Conservation (phyloP, 2,329 filamentous ascomycete species). For the Claviceps africana region DNA sequence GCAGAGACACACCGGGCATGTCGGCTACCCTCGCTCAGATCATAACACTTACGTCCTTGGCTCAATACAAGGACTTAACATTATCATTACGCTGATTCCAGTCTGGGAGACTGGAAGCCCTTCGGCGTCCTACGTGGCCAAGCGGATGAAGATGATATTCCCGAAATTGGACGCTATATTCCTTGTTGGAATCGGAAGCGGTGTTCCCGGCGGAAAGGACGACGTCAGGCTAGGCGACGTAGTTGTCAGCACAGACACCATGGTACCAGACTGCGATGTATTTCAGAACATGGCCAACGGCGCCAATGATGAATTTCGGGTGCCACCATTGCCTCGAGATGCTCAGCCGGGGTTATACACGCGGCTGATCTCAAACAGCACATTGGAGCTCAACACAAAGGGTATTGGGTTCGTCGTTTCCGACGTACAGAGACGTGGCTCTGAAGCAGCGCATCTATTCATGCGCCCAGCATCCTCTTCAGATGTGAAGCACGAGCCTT, state of each 20-base stretch:
- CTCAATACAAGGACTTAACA: slow-evolving; percentile 7
- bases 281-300: background rate
- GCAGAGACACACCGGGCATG: slow-evolving; percentile 11
- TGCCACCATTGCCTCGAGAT: too few relatives aligned
- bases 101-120: slow-evolving; percentile 4
- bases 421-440: background rate
- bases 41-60: slow-evolving; percentile 8
- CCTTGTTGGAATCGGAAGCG: slow-evolving; percentile 12
- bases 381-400: too few relatives aligned
- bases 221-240: slow-evolving; percentile 20
- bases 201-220: slow-evolving; percentile 17
- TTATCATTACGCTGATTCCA: slow-evolving; percentile 8
- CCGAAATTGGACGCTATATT: slow-evolving; percentile 14
- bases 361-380: too few relatives aligned
- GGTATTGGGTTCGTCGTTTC: too few relatives aligned
- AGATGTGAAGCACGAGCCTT: background rate
- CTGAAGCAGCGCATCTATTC: background rate
- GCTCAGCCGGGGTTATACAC: background rate
- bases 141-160: slow-evolving; percentile 16
- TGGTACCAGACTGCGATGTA: too few relatives aligned
- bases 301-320: background rate
- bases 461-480: background rate
- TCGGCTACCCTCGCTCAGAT: slow-evolving; percentile 11
- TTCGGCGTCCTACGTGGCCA: slow-evolving; percentile 12
- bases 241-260: slow-evolving; percentile 6